Evolutionary conservation across 176 grass and related monocot species (phyloP), one percentile per base, ranked within the genome.

Genomic region (Puccinellia tenuiflora): DNA sequence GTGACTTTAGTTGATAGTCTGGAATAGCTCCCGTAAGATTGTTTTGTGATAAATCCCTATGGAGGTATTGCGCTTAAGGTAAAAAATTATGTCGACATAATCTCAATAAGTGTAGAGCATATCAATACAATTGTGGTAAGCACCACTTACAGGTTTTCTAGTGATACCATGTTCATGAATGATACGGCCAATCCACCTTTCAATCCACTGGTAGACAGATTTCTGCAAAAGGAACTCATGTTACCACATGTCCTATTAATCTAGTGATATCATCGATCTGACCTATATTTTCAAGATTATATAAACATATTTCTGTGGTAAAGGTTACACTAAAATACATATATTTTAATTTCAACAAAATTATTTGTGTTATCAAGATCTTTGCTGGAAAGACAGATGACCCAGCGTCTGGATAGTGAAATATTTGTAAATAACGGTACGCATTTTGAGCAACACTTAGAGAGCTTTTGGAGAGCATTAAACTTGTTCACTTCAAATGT

Each of bases 31-130:
- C 88, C 2, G 77, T 86, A 29, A 90, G 78, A 62, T 82, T 86
- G 77, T 90, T 90, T 26, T 84, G 46, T 40, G 88, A 90, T 20
- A 90, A 83, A 81, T 90, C 83, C 84, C 88, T 90, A 9, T 1
- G 25, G 7, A 75, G 47, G 11, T 75, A 37, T 50, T 34, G 9
- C 20, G 5, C 22, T 79, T 72, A 83, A 4, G 21, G 9, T 83
- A 8, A 75, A 20, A 43, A 62, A 50, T n/a, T 5, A 63, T 79
- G 39, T 31, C 17, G 31, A 48, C 52, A 62, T 35, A 37, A 63
- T 21, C 12, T 75, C 2, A 51, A 17, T 63, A 26, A 26, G 10
- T 26, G 4, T 75, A 4, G 47, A 83, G 14, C 4, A 8, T 7
- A 73, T 73, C 6, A 60, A 22, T 33, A 16, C 7, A 20, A 29